Conservation (phyloP, 2,329 filamentous ascomycete species). For the Ophiostoma pallidulum region DNA sequence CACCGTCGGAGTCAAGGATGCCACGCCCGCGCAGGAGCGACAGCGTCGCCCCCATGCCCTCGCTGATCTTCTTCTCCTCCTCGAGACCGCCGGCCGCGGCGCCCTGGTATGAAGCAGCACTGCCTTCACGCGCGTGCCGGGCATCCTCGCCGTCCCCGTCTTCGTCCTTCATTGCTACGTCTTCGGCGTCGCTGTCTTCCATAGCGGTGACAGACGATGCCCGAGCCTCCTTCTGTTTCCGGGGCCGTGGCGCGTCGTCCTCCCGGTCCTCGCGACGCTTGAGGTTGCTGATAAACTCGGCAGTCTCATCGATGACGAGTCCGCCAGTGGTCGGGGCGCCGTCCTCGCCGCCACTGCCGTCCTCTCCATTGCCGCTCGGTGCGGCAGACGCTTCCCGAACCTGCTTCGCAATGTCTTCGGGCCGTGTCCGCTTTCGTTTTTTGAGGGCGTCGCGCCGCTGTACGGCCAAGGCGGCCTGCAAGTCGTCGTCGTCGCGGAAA, state of each 20-base stretch:
- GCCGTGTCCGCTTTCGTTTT: constrained; percentile 78
- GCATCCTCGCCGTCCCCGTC: constrained; percentile 41
- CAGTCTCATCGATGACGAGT: constrained; percentile 89
- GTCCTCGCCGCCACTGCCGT: constrained; percentile 32
- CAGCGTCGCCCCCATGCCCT: constrained; percentile 74
- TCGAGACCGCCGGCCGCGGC: constrained; percentile 69
- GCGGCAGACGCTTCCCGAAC: constrained; percentile 53
- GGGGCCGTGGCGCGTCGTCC: constrained; percentile 20
- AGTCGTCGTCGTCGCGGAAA: constrained; percentile 80
- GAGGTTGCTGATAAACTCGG: constrained; percentile 84
- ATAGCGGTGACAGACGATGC: constrained; percentile 33
- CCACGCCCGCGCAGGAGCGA: constrained; percentile 78
- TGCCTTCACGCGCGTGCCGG: constrained; percentile 45
- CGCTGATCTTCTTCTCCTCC: constrained; percentile 69
- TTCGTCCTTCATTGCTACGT: too few species aligned
- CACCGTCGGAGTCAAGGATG: constrained; percentile 47
- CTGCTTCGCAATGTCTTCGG: constrained; percentile 78
- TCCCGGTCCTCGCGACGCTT: constrained; percentile 55
- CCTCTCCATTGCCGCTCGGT: constrained; percentile 20
- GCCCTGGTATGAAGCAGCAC: background rate
- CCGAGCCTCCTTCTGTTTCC: background rate
- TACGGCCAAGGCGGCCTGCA: constrained; percentile 76
- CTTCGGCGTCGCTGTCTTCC: constrained; percentile 33
- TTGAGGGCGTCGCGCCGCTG: constrained; percentile 78
- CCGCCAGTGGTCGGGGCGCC: constrained; percentile 34